These are phyloP conservation scores for Trebouxia sp. DNA, from an alignment of 139 green algal species.

Conservation along the genomic window DNA sequence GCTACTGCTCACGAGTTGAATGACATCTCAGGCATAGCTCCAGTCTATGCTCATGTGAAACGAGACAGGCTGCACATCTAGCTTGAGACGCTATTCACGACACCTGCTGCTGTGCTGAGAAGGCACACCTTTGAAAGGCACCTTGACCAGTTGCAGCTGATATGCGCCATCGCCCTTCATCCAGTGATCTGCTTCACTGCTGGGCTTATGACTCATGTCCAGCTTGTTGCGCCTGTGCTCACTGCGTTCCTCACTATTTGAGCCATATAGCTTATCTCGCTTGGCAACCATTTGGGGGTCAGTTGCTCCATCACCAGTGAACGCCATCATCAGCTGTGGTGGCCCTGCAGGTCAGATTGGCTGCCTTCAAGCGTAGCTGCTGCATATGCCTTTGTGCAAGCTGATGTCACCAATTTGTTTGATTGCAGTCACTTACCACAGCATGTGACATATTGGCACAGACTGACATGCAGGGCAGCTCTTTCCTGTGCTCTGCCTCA, in stretches of 20 bases:
- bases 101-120: too few relatives aligned
- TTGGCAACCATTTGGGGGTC: slow-evolving; percentile 32
- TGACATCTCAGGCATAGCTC: too few relatives aligned
- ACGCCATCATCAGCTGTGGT: slow-evolving; percentile 73
- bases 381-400: too few relatives aligned
- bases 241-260: not conserved
- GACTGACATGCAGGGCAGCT: too few relatives aligned
- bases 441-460: too few relatives aligned
- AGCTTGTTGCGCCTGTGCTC: not conserved
- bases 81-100: too few relatives aligned
- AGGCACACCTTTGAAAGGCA: not conserved
- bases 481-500: too few relatives aligned
- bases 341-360: slow-evolving; percentile 45
- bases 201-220: not conserved
- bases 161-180: slow-evolving; percentile 11
- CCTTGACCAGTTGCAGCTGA: slow-evolving; percentile 12
- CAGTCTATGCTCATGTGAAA: too few relatives aligned
- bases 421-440: too few relatives aligned
- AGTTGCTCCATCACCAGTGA: slow-evolving; percentile 63
- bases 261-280: slow-evolving; percentile 41
- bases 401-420: too few relatives aligned
- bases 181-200: slow-evolving; percentile 26
- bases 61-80: too few relatives aligned
- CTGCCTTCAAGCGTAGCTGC: not conserved
- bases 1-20: too few relatives aligned